Base-by-base conservation (phyloP, 2,329 filamentous ascomycete genomes). In the Ceratocystis colombiana region DNA sequence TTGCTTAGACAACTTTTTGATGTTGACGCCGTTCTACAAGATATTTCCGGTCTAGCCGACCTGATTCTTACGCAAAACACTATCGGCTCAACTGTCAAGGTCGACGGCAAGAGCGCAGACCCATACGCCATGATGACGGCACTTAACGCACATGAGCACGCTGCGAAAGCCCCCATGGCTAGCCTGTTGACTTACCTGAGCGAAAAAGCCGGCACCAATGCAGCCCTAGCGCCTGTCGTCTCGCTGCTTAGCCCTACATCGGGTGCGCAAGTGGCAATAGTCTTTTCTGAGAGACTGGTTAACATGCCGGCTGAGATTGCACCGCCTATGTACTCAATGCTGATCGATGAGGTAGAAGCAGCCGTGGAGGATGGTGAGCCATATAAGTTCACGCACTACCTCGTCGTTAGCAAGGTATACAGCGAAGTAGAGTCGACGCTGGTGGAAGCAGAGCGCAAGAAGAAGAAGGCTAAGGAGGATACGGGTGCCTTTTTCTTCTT, bases 231-330 rank as follows among this genome's bases (percentile, higher is more conserved):
- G 76, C 77, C 4, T 74, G 78, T 67, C 55, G 65, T 44, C 76
- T 77, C 5, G 76, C 77, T 15, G 44, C 53, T 62, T 2, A 25
- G 57, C n/a, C 30, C 48, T 8, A 25, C 20, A n/a, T 44, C 30
- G 64, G 76, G 77, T 22, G 78, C 81, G 66, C 85, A 90, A 66
- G 83, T 96, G 66, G 94, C 91, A 2, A 79, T 99, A 17, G 83
- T 99, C 33, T 80, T 99, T n/a, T 89, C 90, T 1, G 94, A 99
- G 76, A 86, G 93, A 25, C 80, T 97, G 72, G 91, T 99, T 79
- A 99, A 99, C 78, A 92, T 96, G 80, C 94, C 94, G n/a, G 81
- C 89, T 17, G 90, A 97, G 76, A 86, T 96, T 69, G 85, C 91
- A 15, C 93, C 94, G 37, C 93, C 94, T 3, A 88, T 97, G 84